Conservation (phyloP, 108 stramenopile species). For the Cyclostephanos invisitatus region DNA sequence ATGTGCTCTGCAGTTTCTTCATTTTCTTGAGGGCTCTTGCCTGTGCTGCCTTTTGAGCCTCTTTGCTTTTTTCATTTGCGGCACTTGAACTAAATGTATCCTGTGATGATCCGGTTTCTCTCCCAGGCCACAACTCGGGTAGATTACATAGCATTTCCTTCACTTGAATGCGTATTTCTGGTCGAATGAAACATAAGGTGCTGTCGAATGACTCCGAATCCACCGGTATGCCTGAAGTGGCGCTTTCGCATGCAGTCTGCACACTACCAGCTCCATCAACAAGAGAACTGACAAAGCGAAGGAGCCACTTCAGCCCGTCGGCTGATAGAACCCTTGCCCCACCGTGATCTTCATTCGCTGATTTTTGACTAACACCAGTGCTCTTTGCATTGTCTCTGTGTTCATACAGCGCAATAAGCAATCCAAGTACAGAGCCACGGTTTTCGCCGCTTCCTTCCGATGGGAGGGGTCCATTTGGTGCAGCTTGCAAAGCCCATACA, state of each 20-base stretch:
- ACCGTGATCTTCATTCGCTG: slow-evolving; percentile 73
- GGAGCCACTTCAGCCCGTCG: slow-evolving; percentile 84
- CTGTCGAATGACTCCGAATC: slow-evolving; percentile 16
- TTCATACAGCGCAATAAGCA: slow-evolving; percentile 87
- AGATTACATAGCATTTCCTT: slow-evolving; percentile 69
- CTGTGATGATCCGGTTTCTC: slow-evolving; percentile 33
- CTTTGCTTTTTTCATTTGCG: slow-evolving; percentile 58
- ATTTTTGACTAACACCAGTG: slow-evolving; percentile 37
- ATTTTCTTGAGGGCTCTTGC: slow-evolving; percentile 77
- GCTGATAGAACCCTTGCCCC: slow-evolving; percentile 75
- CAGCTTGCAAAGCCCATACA: slow-evolving; percentile 78
- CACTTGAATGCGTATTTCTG: slow-evolving; percentile 51
- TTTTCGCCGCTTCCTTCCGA: slow-evolving; percentile 79
- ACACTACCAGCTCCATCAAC: slow-evolving; percentile 80
- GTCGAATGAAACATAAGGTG: slow-evolving; percentile 50
- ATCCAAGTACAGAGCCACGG: slow-evolving; percentile 80
- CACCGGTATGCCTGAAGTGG: slow-evolving; percentile 63
- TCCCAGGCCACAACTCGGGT: slow-evolving; percentile 78
- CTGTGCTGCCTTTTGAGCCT: slow-evolving; percentile 83
- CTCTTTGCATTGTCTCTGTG: slow-evolving; percentile 64
- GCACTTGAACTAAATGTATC: slow-evolving; percentile 34
- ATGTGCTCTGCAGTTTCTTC: slow-evolving; percentile 77
- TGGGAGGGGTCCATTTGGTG: slow-evolving; percentile 71
- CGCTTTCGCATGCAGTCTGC: slow-evolving; percentile 63
- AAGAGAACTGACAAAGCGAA: slow-evolving; percentile 82